These are phyloP conservation scores for Vinca minor DNA, from an alignment of 257 asterid genomes.

Conservation along the genomic window DNA sequence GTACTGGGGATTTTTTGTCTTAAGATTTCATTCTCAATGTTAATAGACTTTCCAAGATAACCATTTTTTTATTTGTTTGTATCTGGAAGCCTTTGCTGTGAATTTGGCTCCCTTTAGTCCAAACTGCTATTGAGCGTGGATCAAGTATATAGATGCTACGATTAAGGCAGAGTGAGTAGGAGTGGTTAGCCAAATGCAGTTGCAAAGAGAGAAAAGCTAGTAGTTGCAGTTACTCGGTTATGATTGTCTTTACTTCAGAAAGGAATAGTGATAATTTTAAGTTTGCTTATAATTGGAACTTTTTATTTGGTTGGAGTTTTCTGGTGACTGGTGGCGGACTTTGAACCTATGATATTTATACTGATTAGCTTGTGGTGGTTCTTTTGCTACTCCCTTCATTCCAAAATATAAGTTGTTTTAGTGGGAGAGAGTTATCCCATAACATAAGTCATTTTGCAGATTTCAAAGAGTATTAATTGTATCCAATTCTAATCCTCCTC, in stretches of 20 bases:
- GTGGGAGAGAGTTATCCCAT: too few species aligned
- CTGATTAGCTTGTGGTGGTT: not conserved
- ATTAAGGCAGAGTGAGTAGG: not conserved
- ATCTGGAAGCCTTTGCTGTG: not conserved
- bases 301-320: not conserved
- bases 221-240: not conserved
- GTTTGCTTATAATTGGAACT: not conserved
- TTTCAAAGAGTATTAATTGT: too few species aligned
- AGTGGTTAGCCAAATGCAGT: not conserved
- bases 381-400: too few species aligned
- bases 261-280: not conserved
- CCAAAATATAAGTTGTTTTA: too few species aligned
- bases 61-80: too few species aligned
- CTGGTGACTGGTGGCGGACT: not conserved
- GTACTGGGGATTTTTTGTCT: not conserved
- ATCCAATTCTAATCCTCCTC: too few species aligned
- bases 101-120: not conserved
- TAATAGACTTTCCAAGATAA: not conserved
- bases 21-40: not conserved
- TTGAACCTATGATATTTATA: not conserved
- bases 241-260: not conserved
- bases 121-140: not conserved
- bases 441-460: too few species aligned
- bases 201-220: not conserved
- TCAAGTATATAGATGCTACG: not conserved